Percentiles rank a stretch among this genome's conserved stretches.
Evolutionary conservation across 2,329 filamentous ascomycete genomes (phyloP).

Genomic region (Hypomyces perniciosus): DNA sequence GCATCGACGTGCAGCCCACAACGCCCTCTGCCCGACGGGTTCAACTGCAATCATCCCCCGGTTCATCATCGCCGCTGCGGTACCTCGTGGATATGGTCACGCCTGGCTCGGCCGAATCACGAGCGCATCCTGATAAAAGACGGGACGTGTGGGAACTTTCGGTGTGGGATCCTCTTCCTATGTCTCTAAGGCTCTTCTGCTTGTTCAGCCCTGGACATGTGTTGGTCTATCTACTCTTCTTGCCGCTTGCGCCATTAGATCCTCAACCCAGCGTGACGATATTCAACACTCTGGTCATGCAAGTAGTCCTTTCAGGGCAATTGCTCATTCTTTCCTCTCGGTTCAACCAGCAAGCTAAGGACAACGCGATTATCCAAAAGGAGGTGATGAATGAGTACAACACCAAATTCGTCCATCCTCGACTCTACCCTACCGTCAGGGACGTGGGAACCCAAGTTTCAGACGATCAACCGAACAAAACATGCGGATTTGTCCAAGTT

Average conservation of each 20-base stretch:
- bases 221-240: slow-evolving; percentile 81
- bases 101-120: slow-evolving; percentile 66
- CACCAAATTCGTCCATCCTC: slow-evolving; percentile 87
- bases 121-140: slow-evolving; percentile 74
- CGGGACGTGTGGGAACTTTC: slow-evolving; percentile 92
- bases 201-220: slow-evolving; percentile 91
- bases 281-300: slow-evolving; percentile 72
- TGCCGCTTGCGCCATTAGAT: slow-evolving; percentile 71
- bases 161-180: slow-evolving; percentile 87
- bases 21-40: slow-evolving; percentile 88
- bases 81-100: slow-evolving; percentile 65
- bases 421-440: slow-evolving; percentile 71
- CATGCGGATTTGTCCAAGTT: slow-evolving; percentile 38
- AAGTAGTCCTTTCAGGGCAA: slow-evolving; percentile 68
- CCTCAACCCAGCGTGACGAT: slow-evolving; percentile 80
- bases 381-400: slow-evolving; percentile 96
- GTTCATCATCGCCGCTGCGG: slow-evolving; percentile 70
- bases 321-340: slow-evolving; percentile 65
- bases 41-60: slow-evolving; percentile 76
- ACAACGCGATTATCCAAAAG: slow-evolving; percentile 76
- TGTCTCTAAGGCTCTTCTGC: slow-evolving; percentile 77
- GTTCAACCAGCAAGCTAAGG: slow-evolving; percentile 81
- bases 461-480: slow-evolving; percentile 36
- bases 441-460: slow-evolving; percentile 77
- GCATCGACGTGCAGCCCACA: slow-evolving; percentile 66